A percentile compares a stretch with the other conserved stretches of the same genome.
Conservation (phyloP, 148 eudicot genomes). For the Chenopodium suecicum region DNA sequence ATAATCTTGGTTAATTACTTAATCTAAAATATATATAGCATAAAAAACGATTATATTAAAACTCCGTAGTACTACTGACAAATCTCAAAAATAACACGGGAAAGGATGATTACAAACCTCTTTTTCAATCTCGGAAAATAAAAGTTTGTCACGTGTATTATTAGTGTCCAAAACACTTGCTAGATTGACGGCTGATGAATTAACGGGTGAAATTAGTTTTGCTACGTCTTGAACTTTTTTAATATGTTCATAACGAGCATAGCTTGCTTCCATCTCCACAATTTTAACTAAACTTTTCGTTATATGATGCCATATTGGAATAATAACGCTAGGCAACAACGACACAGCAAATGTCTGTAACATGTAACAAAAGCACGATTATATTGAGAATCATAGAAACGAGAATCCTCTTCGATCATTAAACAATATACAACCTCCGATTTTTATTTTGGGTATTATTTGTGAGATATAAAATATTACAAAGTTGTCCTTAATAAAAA, state of each 20-base stretch:
- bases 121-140: slow-evolving; percentile 26
- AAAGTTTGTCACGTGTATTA: slow-evolving; percentile 16
- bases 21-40: background rate
- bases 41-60: too few species aligned
- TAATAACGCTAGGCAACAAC: slow-evolving; percentile 39
- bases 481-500: too few species aligned
- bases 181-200: slow-evolving; percentile 39
- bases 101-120: slow-evolving; percentile 23
- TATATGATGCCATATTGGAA: slow-evolving; percentile 48
- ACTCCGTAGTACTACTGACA: too few species aligned
- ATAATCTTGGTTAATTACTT: too few species aligned
- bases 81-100: background rate
- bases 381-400: background rate
- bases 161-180: slow-evolving; percentile 38
- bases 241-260: slow-evolving; percentile 29
- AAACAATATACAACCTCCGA: too few species aligned
- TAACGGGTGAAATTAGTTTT: slow-evolving; percentile 32
- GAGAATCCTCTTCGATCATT: background rate
- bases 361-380: background rate
- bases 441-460: too few species aligned
- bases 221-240: slow-evolving; percentile 35
- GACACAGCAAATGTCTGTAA: slow-evolving; percentile 46
- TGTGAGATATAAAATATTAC: too few species aligned
- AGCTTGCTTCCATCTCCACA: slow-evolving; percentile 30
- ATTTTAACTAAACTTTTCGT: slow-evolving; percentile 35